phyloP scores from a whole-genome alignment of 352 stramenopile genomes.

The Pythium dissimile region DNA sequence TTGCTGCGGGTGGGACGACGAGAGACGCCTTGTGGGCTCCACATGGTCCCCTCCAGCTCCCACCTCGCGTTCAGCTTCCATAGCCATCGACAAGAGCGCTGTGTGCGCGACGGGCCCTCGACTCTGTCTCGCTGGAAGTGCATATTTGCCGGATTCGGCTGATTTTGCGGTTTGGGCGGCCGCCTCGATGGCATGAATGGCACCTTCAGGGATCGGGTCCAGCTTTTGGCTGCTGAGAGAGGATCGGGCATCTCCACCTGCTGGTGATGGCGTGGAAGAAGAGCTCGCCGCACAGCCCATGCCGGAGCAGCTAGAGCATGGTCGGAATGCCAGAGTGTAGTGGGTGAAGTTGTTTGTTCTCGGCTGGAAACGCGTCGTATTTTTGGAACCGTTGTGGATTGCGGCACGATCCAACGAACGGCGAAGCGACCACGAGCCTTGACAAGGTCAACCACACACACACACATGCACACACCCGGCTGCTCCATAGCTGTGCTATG shows the following conservation, averaged over 20 bases:
- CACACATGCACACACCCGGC: no score
- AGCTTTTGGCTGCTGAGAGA: neutral
- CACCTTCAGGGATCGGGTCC: neutral
- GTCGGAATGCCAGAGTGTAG: neutral
- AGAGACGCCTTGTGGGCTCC: neutral
- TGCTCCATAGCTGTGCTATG: no score
- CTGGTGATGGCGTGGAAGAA: neutral
- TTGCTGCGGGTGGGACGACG: neutral
- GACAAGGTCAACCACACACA: no score
- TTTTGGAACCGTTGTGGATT: neutral
- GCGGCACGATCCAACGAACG: no score
- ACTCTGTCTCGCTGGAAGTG: neutral
- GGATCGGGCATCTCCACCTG: neutral
- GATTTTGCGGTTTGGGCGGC: neutral
- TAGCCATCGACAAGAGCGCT: constrained; percentile 21
- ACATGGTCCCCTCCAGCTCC: neutral
- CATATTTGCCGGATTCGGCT: neutral
- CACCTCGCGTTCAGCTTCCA: constrained; percentile 2
- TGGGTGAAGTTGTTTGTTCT: neutral
- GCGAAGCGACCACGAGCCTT: no score
- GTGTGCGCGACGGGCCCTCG: neutral
- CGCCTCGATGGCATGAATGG: neutral
- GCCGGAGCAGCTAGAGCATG: constrained; percentile 5
- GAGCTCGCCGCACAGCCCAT: constrained; percentile 22
- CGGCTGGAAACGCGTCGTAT: neutral